Base-by-base conservation (phyloP, 805 yeast species). In the Cyberlindnera bimundalis region DNA sequence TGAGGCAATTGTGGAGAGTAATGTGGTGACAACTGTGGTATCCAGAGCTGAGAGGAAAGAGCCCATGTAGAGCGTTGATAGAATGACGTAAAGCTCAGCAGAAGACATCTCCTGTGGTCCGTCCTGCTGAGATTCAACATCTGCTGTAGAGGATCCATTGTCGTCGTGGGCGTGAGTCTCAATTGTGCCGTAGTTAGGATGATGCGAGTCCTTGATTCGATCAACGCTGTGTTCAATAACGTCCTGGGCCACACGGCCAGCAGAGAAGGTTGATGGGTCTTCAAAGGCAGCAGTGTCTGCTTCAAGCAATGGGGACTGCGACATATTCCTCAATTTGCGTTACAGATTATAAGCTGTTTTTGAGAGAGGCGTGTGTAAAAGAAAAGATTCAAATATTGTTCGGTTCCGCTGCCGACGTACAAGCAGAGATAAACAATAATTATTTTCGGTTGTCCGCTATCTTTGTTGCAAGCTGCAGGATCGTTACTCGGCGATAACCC, bases 11-110 rank as follows among this genome's bases (percentile, higher is more conserved):
- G 73, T 71, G 2, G 84, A 70, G 53, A 81, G 59, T 28, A 80
- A 61, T 0, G 88, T 79, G 0, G 86, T 73, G 23, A 80, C 79
- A 18, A 81, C 74, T 0, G 88, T 81, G 13, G 76, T 66, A 56
- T 81, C 87, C 45, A 80, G 59, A 1, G 86, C 81, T 2, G 83
- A 74, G 33, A 81, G 62, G 49, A 74, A 79, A 0, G 74, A 62
- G n/a, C 70, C 64, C 12, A 66, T 51, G 38, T 65, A 68, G 14
- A 68, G 38, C n/a, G 68, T 61, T 2, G 61, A 51, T 19, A 70
- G 52, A 19, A 68, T 62, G 12, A 64, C 33, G 4, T 25, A 14
- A 6, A 37, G 25, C 19, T 35, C 41, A 3, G 42, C 17, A 6
- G 33, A 29, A 5, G 35, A 11, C 28, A 37, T 23, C n/a, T 45